A percentile compares a stretch with the other conserved stretches of the same genome.
Evolutionary conservation across 306 rosid species (phyloP).

Genomic region (Sicyos baderoa): DNA sequence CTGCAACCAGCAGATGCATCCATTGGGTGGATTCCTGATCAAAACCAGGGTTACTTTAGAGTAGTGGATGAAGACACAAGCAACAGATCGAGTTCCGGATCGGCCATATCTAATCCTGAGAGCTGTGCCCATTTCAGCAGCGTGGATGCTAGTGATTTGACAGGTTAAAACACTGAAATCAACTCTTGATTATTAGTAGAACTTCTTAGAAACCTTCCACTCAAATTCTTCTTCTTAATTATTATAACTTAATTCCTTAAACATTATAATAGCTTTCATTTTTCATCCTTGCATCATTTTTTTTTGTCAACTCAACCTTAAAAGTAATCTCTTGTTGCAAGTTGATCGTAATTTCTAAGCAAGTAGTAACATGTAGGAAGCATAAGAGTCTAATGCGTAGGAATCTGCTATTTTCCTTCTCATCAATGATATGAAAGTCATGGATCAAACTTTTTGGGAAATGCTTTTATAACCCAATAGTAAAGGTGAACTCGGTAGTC

Average conservation of each 20-base stretch:
- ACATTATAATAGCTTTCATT: background rate
- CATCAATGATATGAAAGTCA: background rate
- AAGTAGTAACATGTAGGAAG: background rate
- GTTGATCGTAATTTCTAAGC: background rate
- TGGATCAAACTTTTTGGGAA: background rate
- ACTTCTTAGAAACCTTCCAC: background rate
- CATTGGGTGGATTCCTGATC: constrained; percentile 42
- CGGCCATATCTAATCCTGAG: constrained; percentile 89
- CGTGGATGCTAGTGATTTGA: constrained; percentile 83
- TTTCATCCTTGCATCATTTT: background rate
- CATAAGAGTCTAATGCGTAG: background rate
- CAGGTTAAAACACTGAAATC: constrained; percentile 53
- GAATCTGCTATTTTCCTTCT: background rate
- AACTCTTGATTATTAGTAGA: constrained; percentile 19
- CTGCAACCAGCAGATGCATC: constrained; percentile 41
- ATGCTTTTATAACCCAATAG: background rate
- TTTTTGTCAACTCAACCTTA: background rate
- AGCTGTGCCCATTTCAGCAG: constrained; percentile 81
- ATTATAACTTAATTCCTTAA: background rate
- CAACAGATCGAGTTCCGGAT: constrained; percentile 93
- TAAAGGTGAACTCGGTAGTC: background rate
- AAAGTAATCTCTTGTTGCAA: constrained; percentile 3
- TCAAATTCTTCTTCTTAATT: background rate
- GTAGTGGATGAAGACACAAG: constrained; percentile 67
- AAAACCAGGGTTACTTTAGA: constrained; percentile 55